These are phyloP conservation scores for Plectosphaerella cucumerina DNA, from an alignment of 2,329 filamentous ascomycete genomes.

Conservation along the genomic window DNA sequence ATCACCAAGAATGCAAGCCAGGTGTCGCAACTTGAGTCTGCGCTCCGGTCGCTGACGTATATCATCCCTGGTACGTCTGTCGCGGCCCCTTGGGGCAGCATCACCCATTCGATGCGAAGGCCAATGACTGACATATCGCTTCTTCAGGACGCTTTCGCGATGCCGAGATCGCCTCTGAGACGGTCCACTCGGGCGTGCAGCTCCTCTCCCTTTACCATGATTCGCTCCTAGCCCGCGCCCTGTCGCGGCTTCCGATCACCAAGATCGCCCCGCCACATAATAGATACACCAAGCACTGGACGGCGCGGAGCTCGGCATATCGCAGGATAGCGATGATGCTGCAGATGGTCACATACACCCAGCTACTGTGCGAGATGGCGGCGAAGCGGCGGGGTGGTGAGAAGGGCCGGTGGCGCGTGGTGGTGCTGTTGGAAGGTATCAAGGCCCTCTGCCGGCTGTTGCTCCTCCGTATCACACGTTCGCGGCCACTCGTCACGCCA, in stretches of 20 bases:
- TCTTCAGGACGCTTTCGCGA: slow-evolving; percentile 74
- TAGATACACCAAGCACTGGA: slow-evolving; percentile 66
- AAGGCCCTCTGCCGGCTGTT: slow-evolving; percentile 83
- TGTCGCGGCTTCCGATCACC: slow-evolving; percentile 55
- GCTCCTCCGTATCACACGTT: slow-evolving; percentile 77
- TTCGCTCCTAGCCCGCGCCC: slow-evolving; percentile 65
- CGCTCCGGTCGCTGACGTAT: slow-evolving; percentile 87
- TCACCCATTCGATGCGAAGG: not conserved
- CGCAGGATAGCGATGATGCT: slow-evolving; percentile 75
- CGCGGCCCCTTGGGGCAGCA: not conserved
- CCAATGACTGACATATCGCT: not conserved
- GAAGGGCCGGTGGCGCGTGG: slow-evolving; percentile 76
- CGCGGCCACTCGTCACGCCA: slow-evolving; percentile 76
- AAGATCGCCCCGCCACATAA: slow-evolving; percentile 53
- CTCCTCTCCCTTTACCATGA: slow-evolving; percentile 93
- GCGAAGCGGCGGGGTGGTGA: slow-evolving; percentile 82
- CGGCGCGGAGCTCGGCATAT: slow-evolving; percentile 64
- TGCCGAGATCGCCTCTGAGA: slow-evolving; percentile 92
- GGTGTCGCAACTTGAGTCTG: slow-evolving; percentile 92
- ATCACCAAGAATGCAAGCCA: slow-evolving; percentile 93
- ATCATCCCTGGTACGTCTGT: slow-evolving; percentile 73
- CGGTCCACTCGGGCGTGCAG: slow-evolving; percentile 82
- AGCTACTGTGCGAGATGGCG: slow-evolving; percentile 96
- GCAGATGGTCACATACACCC: slow-evolving; percentile 90
- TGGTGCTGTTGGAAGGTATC: slow-evolving; percentile 78